These are phyloP conservation scores for Eimeria mitis DNA, from an alignment of 169 alveolate species.

Conservation along the genomic window DNA sequence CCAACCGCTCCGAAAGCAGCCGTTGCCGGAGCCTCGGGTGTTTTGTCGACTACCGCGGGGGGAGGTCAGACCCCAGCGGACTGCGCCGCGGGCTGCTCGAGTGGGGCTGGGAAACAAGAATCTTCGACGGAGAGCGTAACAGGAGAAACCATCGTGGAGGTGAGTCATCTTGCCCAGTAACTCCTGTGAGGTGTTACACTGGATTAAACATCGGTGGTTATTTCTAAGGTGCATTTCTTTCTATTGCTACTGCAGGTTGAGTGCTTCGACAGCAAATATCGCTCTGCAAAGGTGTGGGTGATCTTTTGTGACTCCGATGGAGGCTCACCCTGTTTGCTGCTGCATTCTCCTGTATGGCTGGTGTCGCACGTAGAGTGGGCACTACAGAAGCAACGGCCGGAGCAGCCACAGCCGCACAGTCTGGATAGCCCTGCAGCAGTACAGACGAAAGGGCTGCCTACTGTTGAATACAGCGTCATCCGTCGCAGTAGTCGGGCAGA, in stretches of 20 bases:
- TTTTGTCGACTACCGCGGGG: neutral
- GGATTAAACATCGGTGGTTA: neutral
- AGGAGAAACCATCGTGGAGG: constrained; percentile 50
- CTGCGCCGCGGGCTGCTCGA: neutral
- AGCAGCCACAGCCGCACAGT: constrained; percentile 21
- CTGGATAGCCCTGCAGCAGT: neutral
- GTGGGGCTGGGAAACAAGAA: constrained; percentile 5
- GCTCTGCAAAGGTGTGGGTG: constrained; percentile 41
- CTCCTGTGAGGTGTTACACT: neutral
- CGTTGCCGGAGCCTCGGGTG: constrained; percentile 1
- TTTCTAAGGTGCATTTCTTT: neutral
- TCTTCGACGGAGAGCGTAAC: neutral
- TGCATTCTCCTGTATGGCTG: constrained; percentile 77
- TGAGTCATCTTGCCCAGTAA: constrained; percentile 1
- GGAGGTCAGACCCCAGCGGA: constrained; percentile 20
- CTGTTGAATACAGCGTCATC: constrained; percentile 33
- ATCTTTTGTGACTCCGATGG: constrained; percentile 51
- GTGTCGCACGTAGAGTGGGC: constrained; percentile 59
- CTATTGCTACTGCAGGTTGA: constrained; percentile 22
- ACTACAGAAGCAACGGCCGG: constrained; percentile 11
- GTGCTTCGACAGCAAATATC: constrained; percentile 24
- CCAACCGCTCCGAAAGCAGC: neutral
- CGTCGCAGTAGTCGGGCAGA: constrained; percentile 30
- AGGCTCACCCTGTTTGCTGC: constrained; percentile 71
- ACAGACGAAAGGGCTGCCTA: neutral